Base-by-base conservation (phyloP, 225 moss, liverwort and hornwort species). In the Bryum argenteum region DNA sequence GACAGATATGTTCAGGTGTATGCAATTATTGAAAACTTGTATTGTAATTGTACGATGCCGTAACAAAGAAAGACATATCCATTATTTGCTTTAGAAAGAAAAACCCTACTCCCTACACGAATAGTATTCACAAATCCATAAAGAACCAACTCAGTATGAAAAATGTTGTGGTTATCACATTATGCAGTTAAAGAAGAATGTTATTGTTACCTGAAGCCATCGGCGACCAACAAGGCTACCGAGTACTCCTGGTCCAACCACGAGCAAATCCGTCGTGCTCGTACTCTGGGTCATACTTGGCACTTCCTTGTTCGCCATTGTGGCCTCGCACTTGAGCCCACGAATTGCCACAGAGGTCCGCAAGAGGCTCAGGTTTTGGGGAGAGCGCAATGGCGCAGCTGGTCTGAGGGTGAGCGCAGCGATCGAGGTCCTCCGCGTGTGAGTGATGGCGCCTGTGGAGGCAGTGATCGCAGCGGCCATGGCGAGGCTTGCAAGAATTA, bases 231-330 rank as follows among this genome's bases (percentile, higher is more conserved):
- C 87, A 47, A 92, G 84, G 37, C 83, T 89, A 54, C 97, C 97
- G 33, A 97, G 81, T 24, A 97, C 94, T 42, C 97, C 97, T n/a
- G 94, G 84, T 73, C 97, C 97, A 53, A 97, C 85, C 5, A 97
- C 84, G 73, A 97, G 71, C 61, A 97, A 83, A 37, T 82, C 47
- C 3, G 69, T 0, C 1, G 69, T 1, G 47, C 47, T 79, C 79
- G 52, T 54, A 39, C 7, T 54, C 1, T 33, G 33, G 15, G 33
- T 33, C 63, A 15, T 54, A 17, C 16, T 17, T 45, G 50, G 77
- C 66, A 73, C 21, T 11, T 67, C 71, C 63, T 71, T 71, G 20
- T 57, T 71, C 18, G 67, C 66, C 80, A 80, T 73, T 10, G 45
- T 8, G 10, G 71, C 59, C 54, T 56, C 45, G 39, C 83, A 79